Percentiles rank a stretch among this genome's conserved stretches.
Conservation (phyloP, 305 asterid species). For the Petunia hybrid region DNA sequence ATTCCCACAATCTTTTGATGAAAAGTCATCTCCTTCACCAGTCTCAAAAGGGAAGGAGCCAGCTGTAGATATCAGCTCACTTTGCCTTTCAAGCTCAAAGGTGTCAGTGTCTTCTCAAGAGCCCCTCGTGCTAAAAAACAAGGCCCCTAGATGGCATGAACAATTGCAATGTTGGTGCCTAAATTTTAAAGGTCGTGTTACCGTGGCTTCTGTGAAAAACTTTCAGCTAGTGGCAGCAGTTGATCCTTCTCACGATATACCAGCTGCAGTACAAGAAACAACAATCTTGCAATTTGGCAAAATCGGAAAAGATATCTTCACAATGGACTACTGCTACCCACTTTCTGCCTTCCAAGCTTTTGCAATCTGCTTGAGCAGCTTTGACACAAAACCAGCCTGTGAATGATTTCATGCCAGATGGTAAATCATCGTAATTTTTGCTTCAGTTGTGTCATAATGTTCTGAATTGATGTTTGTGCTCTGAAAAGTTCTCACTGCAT, state of each 20-base stretch:
- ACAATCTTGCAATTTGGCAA: slow-evolving; percentile 59
- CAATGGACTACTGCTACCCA: slow-evolving; percentile 84
- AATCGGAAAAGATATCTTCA: slow-evolving; percentile 80
- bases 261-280: slow-evolving; percentile 39
- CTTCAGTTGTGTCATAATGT: background rate
- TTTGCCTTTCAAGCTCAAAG: background rate
- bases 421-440: background rate
- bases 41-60: slow-evolving; percentile 24
- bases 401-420: slow-evolving; percentile 50
- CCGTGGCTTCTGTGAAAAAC: slow-evolving; percentile 44
- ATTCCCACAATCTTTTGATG: slow-evolving; percentile 36
- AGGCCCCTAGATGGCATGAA: slow-evolving; percentile 46
- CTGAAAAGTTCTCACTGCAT: background rate
- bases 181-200: slow-evolving; percentile 44
- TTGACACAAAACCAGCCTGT: slow-evolving; percentile 77
- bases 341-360: slow-evolving; percentile 84
- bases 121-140: slow-evolving; percentile 41
- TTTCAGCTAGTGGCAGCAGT: slow-evolving; percentile 42
- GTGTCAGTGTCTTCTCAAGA: slow-evolving; percentile 34
- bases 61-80: background rate
- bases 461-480: background rate
- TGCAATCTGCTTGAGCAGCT: slow-evolving; percentile 87
- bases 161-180: slow-evolving; percentile 47
- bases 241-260: slow-evolving; percentile 29
- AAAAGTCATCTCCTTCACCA: background rate